Conservation (phyloP, 1,284 basidiomycete genomes). For the Lentinus polychrous region DNA sequence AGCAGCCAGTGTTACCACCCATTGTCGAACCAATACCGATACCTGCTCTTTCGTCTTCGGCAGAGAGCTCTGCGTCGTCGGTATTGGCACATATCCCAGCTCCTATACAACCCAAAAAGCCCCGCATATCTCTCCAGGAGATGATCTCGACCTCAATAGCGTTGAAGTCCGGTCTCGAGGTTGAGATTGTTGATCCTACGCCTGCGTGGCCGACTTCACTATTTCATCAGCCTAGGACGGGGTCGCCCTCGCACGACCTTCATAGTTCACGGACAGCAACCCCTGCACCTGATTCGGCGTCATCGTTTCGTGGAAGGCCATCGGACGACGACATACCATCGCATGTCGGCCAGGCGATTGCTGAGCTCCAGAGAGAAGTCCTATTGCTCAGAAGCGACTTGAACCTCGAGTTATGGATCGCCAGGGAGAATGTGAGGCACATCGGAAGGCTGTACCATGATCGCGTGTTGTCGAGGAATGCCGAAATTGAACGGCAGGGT, state of each 20-base stretch:
- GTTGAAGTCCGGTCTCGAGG: conserved; percentile 57
- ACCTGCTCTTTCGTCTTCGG: conserved; percentile 11
- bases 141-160: conserved; percentile 66
- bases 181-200: conserved; percentile 40
- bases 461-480: conserved; percentile 60
- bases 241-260: conserved; percentile 16
- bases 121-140: conserved; percentile 56
- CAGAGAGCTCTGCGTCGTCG: conserved; percentile 10
- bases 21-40: background rate
- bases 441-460: conserved; percentile 73
- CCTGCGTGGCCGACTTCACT: conserved; percentile 17
- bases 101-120: background rate
- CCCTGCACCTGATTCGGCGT: conserved; percentile 5
- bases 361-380: conserved; percentile 65
- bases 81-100: conserved; percentile 7
- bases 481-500: conserved; percentile 75
- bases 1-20: background rate
- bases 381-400: conserved; percentile 70
- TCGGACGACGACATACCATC: conserved; percentile 24
- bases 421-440: conserved; percentile 70
- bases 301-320: background rate
- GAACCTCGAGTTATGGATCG: conserved; percentile 77
- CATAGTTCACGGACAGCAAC: conserved; percentile 10
- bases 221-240: conserved; percentile 13
- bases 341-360: conserved; percentile 54